phyloP scores from a whole-genome alignment of 257 asterid species.

The Euphrasia confusa region DNA sequence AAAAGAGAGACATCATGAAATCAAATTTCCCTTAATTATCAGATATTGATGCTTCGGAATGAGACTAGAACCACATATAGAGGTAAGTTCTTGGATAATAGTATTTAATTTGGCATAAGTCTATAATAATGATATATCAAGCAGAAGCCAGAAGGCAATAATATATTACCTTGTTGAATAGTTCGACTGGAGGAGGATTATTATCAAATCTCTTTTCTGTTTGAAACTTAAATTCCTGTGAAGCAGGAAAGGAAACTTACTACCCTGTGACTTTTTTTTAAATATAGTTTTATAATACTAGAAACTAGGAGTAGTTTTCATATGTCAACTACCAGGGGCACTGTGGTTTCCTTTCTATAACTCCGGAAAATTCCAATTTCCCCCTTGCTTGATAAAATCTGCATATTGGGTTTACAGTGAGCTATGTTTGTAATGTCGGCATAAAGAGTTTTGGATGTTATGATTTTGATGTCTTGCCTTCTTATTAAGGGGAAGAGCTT shows the following conservation, averaged over 20 bases:
- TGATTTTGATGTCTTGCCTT: slow-evolving; percentile 41
- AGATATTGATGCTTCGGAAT: slow-evolving; percentile 3
- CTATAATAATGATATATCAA: not conserved
- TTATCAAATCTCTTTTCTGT: slow-evolving; percentile 54
- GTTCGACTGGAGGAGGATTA: slow-evolving; percentile 75
- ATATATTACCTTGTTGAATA: slow-evolving; percentile 65
- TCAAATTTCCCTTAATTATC: slow-evolving; percentile 12
- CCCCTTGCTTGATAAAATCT: slow-evolving; percentile 91
- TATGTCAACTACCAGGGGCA: slow-evolving; percentile 56
- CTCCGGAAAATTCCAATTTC: slow-evolving; percentile 71
- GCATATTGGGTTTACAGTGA: slow-evolving; percentile 12
- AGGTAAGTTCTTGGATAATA: not conserved
- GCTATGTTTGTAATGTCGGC: not conserved
- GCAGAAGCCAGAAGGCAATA: slow-evolving; percentile 13
- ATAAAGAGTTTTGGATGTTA: slow-evolving; percentile 9
- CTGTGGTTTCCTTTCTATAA: slow-evolving; percentile 65
- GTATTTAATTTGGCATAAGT: not conserved
- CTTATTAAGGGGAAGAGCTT: slow-evolving; percentile 75
- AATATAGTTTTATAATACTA: slow-evolving; percentile 6
- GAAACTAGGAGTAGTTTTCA: slow-evolving; percentile 14
- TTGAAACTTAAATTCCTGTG: slow-evolving; percentile 76
- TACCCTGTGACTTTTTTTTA: slow-evolving; percentile 7
- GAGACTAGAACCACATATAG: not conserved
- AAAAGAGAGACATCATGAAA: slow-evolving; percentile 22
- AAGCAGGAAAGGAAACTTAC: not conserved